These are phyloP conservation scores for Ailanthus altissimus DNA, from an alignment of 345 rosid species.

Conservation along the genomic window DNA sequence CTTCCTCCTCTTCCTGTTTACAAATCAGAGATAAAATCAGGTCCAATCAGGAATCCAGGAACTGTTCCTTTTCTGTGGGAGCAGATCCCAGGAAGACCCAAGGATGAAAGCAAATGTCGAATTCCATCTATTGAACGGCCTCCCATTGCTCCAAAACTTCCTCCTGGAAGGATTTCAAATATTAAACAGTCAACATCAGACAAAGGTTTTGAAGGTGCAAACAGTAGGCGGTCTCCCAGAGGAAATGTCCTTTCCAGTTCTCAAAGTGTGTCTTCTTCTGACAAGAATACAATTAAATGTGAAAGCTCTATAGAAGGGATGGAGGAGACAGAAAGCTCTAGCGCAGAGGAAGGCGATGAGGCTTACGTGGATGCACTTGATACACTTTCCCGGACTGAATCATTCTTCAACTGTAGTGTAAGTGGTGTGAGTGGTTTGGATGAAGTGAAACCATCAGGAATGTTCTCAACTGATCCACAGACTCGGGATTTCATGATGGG, in stretches of 20 bases:
- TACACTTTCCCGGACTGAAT: constrained; percentile 55
- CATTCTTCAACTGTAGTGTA: constrained; percentile 62
- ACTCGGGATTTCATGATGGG: constrained; percentile 84
- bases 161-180: constrained; percentile 66
- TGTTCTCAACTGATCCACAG: constrained; percentile 51
- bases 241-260: constrained; percentile 16
- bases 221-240: constrained; percentile 9
- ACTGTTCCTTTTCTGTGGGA: constrained; percentile 95
- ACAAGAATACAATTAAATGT: constrained; percentile 19
- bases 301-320: constrained; percentile 29
- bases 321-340: constrained; percentile 35
- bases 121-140: constrained; percentile 25
- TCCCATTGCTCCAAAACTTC: constrained; percentile 72
- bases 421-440: constrained; percentile 60
- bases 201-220: constrained; percentile 27
- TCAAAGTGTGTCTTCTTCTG: constrained; percentile 21
- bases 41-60: constrained; percentile 82
- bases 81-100: constrained; percentile 77
- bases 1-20: constrained; percentile 58
- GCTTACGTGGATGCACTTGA: constrained; percentile 57
- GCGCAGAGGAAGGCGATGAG: constrained; percentile 35
- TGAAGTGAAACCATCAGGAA: constrained; percentile 51
- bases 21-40: constrained; percentile 84
- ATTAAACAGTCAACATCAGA: constrained; percentile 31
- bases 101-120: constrained; percentile 47